These are phyloP conservation scores for Mycena indigotica DNA, from an alignment of 768 basidiomycete species.

Conservation along the genomic window DNA sequence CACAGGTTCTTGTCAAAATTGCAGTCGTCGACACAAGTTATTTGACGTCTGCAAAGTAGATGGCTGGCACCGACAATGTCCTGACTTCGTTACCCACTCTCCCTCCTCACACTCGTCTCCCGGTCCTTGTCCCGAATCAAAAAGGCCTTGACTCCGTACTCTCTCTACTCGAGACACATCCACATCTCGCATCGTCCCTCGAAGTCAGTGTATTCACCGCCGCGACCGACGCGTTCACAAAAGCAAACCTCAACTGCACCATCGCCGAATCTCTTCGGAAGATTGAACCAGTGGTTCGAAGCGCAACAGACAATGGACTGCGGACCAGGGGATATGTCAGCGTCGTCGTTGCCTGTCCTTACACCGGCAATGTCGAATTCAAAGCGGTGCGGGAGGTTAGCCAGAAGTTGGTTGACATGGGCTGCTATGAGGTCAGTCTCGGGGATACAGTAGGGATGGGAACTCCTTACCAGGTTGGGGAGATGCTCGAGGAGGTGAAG, in stretches of 20 bases:
- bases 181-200: constrained; percentile 42
- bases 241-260: constrained; percentile 82
- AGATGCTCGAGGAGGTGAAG: constrained; percentile 72
- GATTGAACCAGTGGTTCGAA: constrained; percentile 60
- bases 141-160: constrained; percentile 75
- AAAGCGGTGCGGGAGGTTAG: constrained; percentile 68
- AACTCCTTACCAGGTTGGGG: constrained; percentile 65
- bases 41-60: constrained; percentile 45
- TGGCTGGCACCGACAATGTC: constrained; percentile 84
- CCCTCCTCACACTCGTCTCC: constrained; percentile 58
- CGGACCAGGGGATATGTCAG: constrained; percentile 86
- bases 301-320: constrained; percentile 62
- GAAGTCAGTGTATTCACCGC: constrained; percentile 91
- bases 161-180: constrained; percentile 48
- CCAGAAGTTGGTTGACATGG: constrained; percentile 78
- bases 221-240: constrained; percentile 83
- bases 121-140: constrained; percentile 81
- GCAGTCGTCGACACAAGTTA: neutral
- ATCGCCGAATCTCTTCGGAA: constrained; percentile 69
- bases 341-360: constrained; percentile 83
- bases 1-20: constrained; percentile 56
- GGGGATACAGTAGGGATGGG: constrained; percentile 93
- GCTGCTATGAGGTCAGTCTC: constrained; percentile 90
- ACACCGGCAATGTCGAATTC: constrained; percentile 74
- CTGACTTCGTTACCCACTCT: constrained; percentile 56